Conservation (phyloP, 192 early-diverging fungal genomes). For the Paraglomus occultum region DNA sequence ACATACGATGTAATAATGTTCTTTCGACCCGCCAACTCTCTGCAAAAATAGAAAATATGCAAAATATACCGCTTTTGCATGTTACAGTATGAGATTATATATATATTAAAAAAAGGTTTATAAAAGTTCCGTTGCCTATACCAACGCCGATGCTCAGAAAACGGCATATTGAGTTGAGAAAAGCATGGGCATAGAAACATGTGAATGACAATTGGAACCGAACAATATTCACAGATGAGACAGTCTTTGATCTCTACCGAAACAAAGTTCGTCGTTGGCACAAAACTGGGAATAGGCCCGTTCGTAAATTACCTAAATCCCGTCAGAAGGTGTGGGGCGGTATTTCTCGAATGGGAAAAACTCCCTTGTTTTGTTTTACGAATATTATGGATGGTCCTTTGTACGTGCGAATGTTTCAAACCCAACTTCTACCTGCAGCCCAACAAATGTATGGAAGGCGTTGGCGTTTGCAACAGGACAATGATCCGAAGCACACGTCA, state of each 20-base stretch:
- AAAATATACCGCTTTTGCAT: too few relatives aligned
- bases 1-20: too few relatives aligned
- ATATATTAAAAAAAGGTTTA: too few relatives aligned
- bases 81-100: too few relatives aligned
- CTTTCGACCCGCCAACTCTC: too few relatives aligned
- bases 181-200: slow-evolving; percentile 9
- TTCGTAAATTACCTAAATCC: too few relatives aligned
- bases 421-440: too few relatives aligned
- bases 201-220: neutral
- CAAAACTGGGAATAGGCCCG: too few relatives aligned
- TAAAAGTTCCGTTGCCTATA: neutral
- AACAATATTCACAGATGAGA: neutral
- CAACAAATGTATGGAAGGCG: too few relatives aligned
- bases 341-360: slow-evolving; percentile 4
- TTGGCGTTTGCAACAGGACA: slow-evolving; percentile 15
- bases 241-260: neutral
- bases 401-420: neutral
- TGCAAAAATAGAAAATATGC: too few relatives aligned
- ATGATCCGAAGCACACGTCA: neutral
- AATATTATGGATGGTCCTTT: neutral
- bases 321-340: neutral
- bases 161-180: neutral
- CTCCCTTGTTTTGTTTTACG: neutral
- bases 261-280: too few relatives aligned
- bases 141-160: neutral